Conservation (phyloP, 2,329 filamentous ascomycete genomes). For the Neopestalotiopsis sp. region DNA sequence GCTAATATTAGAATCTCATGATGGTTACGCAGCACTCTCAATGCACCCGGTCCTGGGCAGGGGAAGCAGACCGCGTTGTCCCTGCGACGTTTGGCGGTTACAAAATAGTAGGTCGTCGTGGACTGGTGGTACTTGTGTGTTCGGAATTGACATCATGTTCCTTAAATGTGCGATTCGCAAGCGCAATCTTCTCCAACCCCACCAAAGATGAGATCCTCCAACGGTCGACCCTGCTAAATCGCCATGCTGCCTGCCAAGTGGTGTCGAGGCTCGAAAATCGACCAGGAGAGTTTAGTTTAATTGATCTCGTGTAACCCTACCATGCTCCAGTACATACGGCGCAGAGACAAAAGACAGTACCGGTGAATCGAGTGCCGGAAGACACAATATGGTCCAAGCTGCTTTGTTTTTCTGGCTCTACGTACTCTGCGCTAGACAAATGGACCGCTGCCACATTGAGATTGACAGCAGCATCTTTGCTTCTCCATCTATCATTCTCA, state of each 20-base stretch:
- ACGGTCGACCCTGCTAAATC: background rate
- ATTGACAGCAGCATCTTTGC: background rate
- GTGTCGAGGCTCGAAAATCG: background rate
- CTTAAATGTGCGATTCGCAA: background rate
- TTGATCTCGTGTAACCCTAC: background rate
- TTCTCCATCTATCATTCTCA: background rate
- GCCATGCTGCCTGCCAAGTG: background rate
- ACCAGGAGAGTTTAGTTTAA: background rate
- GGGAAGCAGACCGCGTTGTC: background rate
- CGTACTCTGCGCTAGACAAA: background rate
- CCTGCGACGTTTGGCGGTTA: background rate
- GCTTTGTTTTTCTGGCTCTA: background rate
- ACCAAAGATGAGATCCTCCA: background rate
- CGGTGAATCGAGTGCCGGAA: background rate
- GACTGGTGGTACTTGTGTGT: background rate
- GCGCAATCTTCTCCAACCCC: background rate
- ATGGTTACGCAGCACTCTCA: background rate
- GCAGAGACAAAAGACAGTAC: background rate
- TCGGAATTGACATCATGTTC: constrained; percentile 3
- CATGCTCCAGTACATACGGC: background rate
- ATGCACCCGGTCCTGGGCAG: background rate
- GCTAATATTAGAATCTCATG: constrained; percentile 3
- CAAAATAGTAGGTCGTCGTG: background rate
- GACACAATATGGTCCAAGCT: background rate
- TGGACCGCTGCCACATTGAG: background rate